Base-by-base conservation (phyloP, 2,329 filamentous ascomycete species). In the Paracoccidioides brasiliensis region DNA sequence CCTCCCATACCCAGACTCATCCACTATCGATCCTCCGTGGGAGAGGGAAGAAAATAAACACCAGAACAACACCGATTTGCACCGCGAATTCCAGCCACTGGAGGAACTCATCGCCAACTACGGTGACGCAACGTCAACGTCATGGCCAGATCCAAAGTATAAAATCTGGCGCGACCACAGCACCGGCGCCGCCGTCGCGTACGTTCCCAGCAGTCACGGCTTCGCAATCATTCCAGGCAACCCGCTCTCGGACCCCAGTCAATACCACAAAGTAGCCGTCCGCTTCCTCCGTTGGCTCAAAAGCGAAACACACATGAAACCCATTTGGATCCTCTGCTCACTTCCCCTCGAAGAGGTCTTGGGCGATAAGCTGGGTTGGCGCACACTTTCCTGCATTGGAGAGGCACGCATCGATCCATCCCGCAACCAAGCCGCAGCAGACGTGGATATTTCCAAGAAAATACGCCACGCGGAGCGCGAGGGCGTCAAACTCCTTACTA, bases 81-180 rank as follows among this genome's bases (percentile, higher is more conserved):
- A 72, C 53, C 73, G 76, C 6, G 77, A 83, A 52, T 75, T 86
- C 54, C 90, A 90, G 53, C 78, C 88, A 0, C 69, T 96, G 4
- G 88, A 90, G 67, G 86, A 95, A 67, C 82, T 96, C 44, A 90
- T 96, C 68, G 89, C 89, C 66, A 96, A 96, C 70, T 96, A 96
- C 63, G 90, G 90, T 59, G 90, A 96, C 70, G 89, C 90, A 1
- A 90, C 89, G 51, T 94, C 95, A 66, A 96, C 90, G 0, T 93
- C 89, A 0, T 96, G 90, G 89, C 80, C 93, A 6, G 90, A 96
- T 68, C 86, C 90, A 5, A 83, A 89, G 5, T 95, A 90, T 69
- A 79, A 88, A 65, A 83, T 95, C 56, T 96, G 89, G 88, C 84
- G 90, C 35, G 88, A 95, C 66, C 73, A 80, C 28, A 69, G 74